Conservation (phyloP, 441 rosid species). For the Adansonia gregorii region DNA sequence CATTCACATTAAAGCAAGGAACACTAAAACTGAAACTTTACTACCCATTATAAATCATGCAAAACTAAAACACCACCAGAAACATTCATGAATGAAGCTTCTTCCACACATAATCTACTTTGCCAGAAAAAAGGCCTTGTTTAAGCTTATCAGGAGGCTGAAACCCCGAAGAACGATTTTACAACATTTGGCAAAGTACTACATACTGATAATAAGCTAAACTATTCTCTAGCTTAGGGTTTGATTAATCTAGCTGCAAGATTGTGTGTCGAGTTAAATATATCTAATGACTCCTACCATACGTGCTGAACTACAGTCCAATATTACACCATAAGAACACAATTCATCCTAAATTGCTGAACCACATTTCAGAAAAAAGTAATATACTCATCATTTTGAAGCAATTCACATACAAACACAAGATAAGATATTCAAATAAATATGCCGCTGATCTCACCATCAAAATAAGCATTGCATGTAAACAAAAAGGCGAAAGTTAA, state of each 20-base stretch:
- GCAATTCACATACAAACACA: neutral
- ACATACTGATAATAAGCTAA: neutral
- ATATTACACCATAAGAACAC: neutral
- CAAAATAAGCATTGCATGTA: constrained; percentile 1
- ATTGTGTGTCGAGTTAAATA: neutral
- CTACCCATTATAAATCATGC: neutral
- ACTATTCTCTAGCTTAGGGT: neutral
- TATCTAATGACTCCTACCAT: neutral
- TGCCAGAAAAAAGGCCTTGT: neutral
- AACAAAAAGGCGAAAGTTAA: neutral
- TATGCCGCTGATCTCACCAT: neutral
- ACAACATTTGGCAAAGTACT: neutral
- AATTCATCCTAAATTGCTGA: neutral
- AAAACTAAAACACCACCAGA: neutral
- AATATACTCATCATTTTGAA: neutral
- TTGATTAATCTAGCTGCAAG: neutral
- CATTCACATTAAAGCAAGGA: neutral
- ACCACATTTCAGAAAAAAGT: neutral
- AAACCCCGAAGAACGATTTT: neutral
- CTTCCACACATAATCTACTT: neutral
- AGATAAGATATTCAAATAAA: neutral
- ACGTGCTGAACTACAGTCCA: neutral
- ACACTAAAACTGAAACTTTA: constrained; percentile 2
- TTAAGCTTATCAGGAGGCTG: neutral
- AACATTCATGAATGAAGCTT: neutral